A percentile compares a stretch with the other conserved stretches of the same genome.
These are phyloP conservation scores for Rhodamnia argentea DNA, from an alignment of 345 rosid genomes.

Conservation along the genomic window DNA sequence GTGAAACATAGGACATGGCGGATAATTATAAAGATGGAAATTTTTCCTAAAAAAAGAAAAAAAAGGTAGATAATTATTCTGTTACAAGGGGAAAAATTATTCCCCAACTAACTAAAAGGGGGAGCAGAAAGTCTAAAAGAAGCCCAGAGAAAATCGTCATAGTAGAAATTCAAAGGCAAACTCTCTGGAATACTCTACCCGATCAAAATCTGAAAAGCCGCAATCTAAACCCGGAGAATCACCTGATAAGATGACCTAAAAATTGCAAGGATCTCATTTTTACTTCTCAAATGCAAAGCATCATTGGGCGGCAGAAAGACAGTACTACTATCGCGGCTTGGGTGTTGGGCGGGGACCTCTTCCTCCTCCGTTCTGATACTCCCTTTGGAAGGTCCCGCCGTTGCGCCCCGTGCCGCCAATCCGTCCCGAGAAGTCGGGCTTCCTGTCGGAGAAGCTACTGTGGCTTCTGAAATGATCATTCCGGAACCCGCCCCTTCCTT, in stretches of 20 bases:
- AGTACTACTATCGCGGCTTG: not conserved
- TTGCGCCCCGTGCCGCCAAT: constrained; percentile 8
- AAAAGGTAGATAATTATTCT: not conserved
- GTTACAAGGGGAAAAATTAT: not conserved
- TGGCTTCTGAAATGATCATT: constrained; percentile 11
- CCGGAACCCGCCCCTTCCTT: constrained; percentile 36
- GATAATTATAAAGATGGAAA: not conserved
- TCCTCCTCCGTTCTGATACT: constrained; percentile 12
- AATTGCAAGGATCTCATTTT: not conserved
- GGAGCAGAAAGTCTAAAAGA: not conserved
- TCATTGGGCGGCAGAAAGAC: not conserved
- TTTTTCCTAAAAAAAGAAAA: not conserved
- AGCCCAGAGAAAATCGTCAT: not conserved
- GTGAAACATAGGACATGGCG: not conserved
- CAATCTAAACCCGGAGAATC: not conserved
- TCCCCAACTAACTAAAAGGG: not conserved
- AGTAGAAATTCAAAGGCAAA: not conserved
- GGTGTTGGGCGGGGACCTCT: not conserved
- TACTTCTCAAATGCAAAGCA: not conserved
- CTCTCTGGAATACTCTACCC: not conserved
- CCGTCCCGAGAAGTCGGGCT: constrained; percentile 25
- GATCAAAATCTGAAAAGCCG: not conserved
- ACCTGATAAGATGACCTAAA: not conserved
- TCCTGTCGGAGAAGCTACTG: constrained; percentile 17
- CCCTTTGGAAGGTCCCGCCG: constrained; percentile 18